Base-by-base conservation (phyloP, 768 basidiomycete species). In the Dacryopinax primogenitus region DNA sequence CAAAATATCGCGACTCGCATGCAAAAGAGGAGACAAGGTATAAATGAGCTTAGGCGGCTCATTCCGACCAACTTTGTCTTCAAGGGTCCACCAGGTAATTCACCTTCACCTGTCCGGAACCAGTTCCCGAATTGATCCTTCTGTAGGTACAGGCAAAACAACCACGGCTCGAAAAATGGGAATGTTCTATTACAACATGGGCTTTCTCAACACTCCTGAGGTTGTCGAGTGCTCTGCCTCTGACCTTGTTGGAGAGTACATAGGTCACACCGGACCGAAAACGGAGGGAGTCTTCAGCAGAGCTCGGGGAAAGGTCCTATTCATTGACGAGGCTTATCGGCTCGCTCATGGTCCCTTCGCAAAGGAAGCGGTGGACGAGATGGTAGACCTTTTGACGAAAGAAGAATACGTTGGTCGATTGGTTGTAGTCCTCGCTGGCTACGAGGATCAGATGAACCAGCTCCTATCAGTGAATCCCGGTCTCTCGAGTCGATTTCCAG, bases 221-320 rank as follows among this genome's bases (percentile, higher is more conserved):
- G 84, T 88, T 41, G 71, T 81, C 7, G 86, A 88, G 71, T 84
- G 85, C 71, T 86, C 86, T 0, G 85, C 84, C 0, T 79, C 85
- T 1, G 87, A 88, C 67, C 77, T 88, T 33, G 82, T 87, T 1
- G 87, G 83, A 0, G 78, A 86, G 69, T 87, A 83, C 62, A 81
- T 87, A 9, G 86, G 86, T 3, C 86, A 87, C 0, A 87, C 86
- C 0, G 87, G 86, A 0, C 86, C 85, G 0, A 86, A 86, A 72
- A 84, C 83, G 0, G 77, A 74, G 68, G 77, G 81, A 63, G 69
- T 83, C 0, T 81, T 88, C 58, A 83, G 86, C 51, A 84, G 82
- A 70, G 86, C 84, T 0, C 77, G 86, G 0, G 86, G 86, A 0
- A 79, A 80, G 41, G 85, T 88, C 1, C 76, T 87, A 0, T 87